Evolutionary conservation across 1,139 yeast species (phyloP).

Genomic region (Petasospora rhodanensis): DNA sequence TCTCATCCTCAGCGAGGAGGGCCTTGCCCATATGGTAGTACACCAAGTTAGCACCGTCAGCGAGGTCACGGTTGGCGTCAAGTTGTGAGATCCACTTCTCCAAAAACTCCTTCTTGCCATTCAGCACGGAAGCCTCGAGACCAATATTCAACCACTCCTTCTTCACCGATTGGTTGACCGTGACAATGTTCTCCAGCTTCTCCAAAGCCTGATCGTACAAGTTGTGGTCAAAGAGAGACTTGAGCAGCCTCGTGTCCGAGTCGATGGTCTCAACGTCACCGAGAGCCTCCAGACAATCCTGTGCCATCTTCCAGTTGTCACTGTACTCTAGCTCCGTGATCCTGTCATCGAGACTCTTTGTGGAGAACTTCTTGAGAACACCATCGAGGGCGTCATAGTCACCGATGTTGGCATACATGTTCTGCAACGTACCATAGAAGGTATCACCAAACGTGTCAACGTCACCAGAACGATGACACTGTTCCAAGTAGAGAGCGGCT

Average conservation of each 20-base stretch:
- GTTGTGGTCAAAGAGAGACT: conserved; percentile 55
- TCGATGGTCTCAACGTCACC: conserved; percentile 39
- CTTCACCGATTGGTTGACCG: conserved; percentile 27
- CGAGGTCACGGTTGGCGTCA: conserved; percentile 36
- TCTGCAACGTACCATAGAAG: conserved; percentile 55
- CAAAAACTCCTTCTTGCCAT: conserved; percentile 52
- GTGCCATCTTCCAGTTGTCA: conserved; percentile 84
- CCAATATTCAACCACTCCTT: conserved; percentile 64
- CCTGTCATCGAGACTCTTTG: conserved; percentile 65
- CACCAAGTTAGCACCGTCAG: conserved; percentile 53
- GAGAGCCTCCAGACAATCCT: conserved; percentile 75
- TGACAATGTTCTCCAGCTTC: conserved; percentile 25
- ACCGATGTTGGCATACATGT: conserved; percentile 80
- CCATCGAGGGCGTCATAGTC: conserved; percentile 93
- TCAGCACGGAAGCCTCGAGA: conserved; percentile 65
- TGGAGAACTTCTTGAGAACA: conserved; percentile 67
- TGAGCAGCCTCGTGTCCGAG: conserved; percentile 39
- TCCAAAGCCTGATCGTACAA: conserved; percentile 46
- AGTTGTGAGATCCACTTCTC: conserved; percentile 51
- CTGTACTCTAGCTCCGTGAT: conserved; percentile 77
- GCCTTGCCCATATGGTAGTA: conserved; percentile 66
- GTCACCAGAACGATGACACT: conserved; percentile 49
- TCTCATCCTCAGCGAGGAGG: conserved; percentile 36
- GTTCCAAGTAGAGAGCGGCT: conserved; percentile 84
- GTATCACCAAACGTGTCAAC: conserved; percentile 31